phyloP scores from a whole-genome alignment of 2,329 filamentous ascomycete species.

The Fusarium nurragi region DNA sequence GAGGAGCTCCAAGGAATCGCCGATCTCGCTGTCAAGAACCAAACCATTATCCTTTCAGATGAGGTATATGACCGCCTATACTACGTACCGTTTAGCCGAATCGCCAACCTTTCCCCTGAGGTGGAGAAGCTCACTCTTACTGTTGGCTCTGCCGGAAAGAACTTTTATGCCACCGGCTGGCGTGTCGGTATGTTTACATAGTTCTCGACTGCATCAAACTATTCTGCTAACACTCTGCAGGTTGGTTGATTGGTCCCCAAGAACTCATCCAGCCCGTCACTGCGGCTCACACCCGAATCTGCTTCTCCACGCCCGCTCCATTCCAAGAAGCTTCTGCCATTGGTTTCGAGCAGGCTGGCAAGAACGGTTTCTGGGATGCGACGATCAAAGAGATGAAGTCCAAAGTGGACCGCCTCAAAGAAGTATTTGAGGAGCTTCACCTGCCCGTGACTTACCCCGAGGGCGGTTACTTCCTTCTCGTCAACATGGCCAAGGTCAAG shows the following conservation, averaged over 20 bases:
- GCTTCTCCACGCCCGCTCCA: slow-evolving; percentile 92
- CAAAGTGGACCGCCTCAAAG: slow-evolving; percentile 88
- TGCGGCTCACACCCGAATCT: slow-evolving; percentile 94
- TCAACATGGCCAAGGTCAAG: slow-evolving; percentile 89
- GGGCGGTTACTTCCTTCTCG: slow-evolving; percentile 96
- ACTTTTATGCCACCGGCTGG: slow-evolving; percentile 98
- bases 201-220: rapidly evolving
- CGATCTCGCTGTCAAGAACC: slow-evolving; percentile 88
- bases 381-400: slow-evolving; percentile 86
- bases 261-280: slow-evolving; percentile 91
- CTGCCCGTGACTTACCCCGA: slow-evolving; percentile 91
- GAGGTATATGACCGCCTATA: slow-evolving; percentile 95
- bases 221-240: slow-evolving; percentile 46
- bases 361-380: slow-evolving; percentile 85
- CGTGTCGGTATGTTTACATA: slow-evolving; percentile 68
- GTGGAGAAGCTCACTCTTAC: slow-evolving; percentile 89
- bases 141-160: slow-evolving; percentile 95
- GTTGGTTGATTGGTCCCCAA: slow-evolving; percentile 90
- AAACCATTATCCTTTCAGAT: slow-evolving; percentile 91
- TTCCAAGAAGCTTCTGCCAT: slow-evolving; percentile 94
- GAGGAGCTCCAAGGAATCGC: slow-evolving; percentile 86
- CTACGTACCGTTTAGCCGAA: slow-evolving; percentile 93
- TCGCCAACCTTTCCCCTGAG: slow-evolving; percentile 90
- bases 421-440: slow-evolving; percentile 78
- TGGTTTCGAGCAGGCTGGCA: slow-evolving; percentile 90